These are phyloP conservation scores for Globisporangium cederbergense DNA, from an alignment of 352 stramenopile genomes.

Conservation along the genomic window DNA sequence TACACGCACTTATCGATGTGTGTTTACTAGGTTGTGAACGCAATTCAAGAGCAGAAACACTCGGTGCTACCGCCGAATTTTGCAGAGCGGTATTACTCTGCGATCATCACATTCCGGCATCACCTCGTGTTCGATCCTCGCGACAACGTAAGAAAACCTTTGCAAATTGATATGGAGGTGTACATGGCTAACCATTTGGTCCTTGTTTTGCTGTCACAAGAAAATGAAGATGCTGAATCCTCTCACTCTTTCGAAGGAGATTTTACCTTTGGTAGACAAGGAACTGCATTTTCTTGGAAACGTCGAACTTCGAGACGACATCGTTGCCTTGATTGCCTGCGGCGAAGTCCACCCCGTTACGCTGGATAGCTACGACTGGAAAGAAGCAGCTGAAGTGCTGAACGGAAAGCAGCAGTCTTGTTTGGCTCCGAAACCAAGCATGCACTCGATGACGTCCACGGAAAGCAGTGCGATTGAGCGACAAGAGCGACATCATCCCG, in stretches of 20 bases:
- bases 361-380: constrained; percentile 74
- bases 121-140: constrained; percentile 85
- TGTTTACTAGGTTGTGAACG: constrained; percentile 43
- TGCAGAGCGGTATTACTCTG: constrained; percentile 42
- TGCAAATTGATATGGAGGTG: neutral
- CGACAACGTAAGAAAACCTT: constrained; percentile 33
- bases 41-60: constrained; percentile 47
- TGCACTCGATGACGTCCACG: constrained; percentile 53
- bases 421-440: constrained; percentile 16
- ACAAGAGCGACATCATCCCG: constrained; percentile 3
- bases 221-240: constrained; percentile 80
- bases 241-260: constrained; percentile 48
- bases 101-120: constrained; percentile 85
- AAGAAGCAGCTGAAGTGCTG: constrained; percentile 30
- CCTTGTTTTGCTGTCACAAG: constrained; percentile 16
- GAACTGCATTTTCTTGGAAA: constrained; percentile 66
- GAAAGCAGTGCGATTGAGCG: constrained; percentile 32
- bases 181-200: neutral
- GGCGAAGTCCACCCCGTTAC: constrained; percentile 64
- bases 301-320: constrained; percentile 50
- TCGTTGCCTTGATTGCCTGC: constrained; percentile 51
- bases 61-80: constrained; percentile 39
- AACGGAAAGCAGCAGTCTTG: constrained; percentile 17
- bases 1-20: neutral
- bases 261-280: constrained; percentile 52